A percentile compares a stretch with the other conserved stretches of the same genome.
phyloP scores from a whole-genome alignment of 2,329 filamentous ascomycete genomes.

The Diaporthe aspalathi region DNA sequence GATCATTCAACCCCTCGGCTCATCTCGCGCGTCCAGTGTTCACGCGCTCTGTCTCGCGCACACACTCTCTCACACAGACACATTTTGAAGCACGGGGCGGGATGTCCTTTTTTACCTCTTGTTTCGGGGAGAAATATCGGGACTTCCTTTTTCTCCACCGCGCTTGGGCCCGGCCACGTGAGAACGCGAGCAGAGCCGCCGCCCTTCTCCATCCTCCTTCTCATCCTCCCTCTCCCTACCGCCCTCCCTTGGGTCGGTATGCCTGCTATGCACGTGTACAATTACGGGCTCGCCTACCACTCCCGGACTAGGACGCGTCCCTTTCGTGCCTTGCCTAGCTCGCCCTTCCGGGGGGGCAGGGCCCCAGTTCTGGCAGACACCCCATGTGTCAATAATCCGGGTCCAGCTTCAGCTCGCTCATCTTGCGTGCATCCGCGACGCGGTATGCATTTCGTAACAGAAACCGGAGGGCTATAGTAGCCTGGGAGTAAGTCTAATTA shows the following conservation, averaged over 20 bases:
- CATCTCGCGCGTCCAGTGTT: not conserved
- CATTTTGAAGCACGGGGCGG: not conserved
- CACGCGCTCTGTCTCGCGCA: not conserved
- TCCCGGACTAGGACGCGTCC: conserved; percentile 24
- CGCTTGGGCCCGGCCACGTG: conserved; percentile 22
- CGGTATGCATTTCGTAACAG: conserved; percentile 11
- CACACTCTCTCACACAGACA: not conserved
- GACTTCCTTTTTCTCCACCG: conserved; percentile 9
- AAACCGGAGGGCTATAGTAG: not conserved
- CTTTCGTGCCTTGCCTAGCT: not conserved
- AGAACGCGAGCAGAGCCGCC: conserved; percentile 25
- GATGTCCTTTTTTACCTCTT: not conserved
- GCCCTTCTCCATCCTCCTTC: not conserved
- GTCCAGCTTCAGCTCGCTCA: conserved; percentile 6
- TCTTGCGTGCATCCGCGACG: conserved; percentile 1
- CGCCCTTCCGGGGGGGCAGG: not conserved
- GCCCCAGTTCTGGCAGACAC: conserved; percentile 1
- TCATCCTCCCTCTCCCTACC: not conserved
- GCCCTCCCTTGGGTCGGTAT: not conserved
- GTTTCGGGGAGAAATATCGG: conserved; percentile 2
- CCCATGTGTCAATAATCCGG: not conserved
- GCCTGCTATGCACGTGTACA: conserved; percentile 18
- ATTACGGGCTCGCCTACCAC: conserved; percentile 26
- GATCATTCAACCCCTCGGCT: not conserved
- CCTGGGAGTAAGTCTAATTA: not conserved